Evolutionary conservation across 805 yeast species (phyloP).

Genomic region (Cyberlindnera mississippiensis): DNA sequence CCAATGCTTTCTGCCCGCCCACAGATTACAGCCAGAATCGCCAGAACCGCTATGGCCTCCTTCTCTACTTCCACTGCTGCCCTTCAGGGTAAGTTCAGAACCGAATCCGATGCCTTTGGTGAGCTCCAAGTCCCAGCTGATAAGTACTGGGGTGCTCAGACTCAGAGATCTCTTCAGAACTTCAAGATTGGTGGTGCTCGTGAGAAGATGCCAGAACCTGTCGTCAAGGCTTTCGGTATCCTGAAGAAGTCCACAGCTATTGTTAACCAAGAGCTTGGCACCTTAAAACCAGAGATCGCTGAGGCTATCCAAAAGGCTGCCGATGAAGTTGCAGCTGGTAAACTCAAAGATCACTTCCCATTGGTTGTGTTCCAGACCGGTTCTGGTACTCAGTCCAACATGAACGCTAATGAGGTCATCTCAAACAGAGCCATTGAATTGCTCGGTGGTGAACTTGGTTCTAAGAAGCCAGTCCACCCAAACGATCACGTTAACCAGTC

Average conservation of each 20-base stretch:
- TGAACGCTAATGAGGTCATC: slow-evolving; percentile 99
- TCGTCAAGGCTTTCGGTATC: slow-evolving; percentile 88
- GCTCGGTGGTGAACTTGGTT: slow-evolving; percentile 87
- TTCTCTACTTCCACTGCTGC: slow-evolving; percentile 10
- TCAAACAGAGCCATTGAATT: slow-evolving; percentile 97
- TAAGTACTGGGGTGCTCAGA: slow-evolving; percentile 98
- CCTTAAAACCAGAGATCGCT: slow-evolving; percentile 78
- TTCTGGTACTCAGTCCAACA: slow-evolving; percentile 96
- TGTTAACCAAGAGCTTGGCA: slow-evolving; percentile 79
- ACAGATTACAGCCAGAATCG: background rate
- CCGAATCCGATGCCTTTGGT: slow-evolving; percentile 95
- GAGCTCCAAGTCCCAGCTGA: slow-evolving; percentile 86
- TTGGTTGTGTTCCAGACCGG: slow-evolving; percentile 99
- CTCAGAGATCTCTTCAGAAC: slow-evolving; percentile 88
- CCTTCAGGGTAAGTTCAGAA: slow-evolving; percentile 37
- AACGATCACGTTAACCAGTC: slow-evolving; percentile 98
- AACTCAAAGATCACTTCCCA: slow-evolving; percentile 91
- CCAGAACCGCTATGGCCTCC: slow-evolving; percentile 6
- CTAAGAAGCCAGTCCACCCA: slow-evolving; percentile 94
- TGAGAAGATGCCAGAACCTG: slow-evolving; percentile 88
- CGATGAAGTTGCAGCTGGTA: slow-evolving; percentile 90
- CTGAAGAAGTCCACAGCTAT: slow-evolving; percentile 93
- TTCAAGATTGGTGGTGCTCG: slow-evolving; percentile 93
- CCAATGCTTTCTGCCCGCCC: slow-evolving; percentile 8
- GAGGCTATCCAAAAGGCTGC: slow-evolving; percentile 90